Evolutionary conservation across 495 filamentous ascomycete genomes (phyloP), one percentile per base, ranked within the genome.

Genomic region (Evernia prunastri): DNA sequence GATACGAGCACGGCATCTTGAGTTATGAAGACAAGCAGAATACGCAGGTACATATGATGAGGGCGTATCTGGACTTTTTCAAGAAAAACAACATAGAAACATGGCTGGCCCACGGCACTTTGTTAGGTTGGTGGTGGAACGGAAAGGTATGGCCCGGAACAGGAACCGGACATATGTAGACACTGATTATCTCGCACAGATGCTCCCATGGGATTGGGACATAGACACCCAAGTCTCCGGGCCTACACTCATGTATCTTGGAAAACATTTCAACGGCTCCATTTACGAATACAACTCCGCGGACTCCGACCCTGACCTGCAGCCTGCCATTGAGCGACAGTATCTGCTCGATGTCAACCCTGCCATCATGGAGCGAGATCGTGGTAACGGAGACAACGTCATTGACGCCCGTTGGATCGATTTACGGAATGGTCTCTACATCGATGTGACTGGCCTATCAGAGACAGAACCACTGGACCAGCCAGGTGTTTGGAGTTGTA

Each of bases 81-180:
- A 73, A 78, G 18, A 75, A 82, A 45, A 79, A 89, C 36, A 80
- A 82, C 0, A 73, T 90, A 62, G 88, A 91, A 71, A 92, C 90
- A 7, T 96, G 91, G 91, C 85, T 96, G 66, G 89, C 89, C 40
- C 91, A 96, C 73, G 91, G 91, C 29, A 92, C 90, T 20, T 77
- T 96, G 54, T 75, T 96, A 56, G 91, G 91, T 17, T 96, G 90
- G 90, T 94, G 89, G 89, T 96, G 91, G 91, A 92, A 91, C 70
- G 88, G 86, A 23, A 82, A 83, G 74, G 84, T 86, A 72, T 27
- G 67, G 56, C 10, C 37, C 20, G 10, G 1, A 1, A 39, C 43
- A 25, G 17, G 45, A 36, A 43, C n/a, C 43, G 13, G 53, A 42
- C 11, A 56, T 35, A 20, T 31, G 39, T 36, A 43, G 53, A 64